These are phyloP conservation scores for Puccinia novopanici DNA, from an alignment of 1,284 basidiomycete species.

Conservation along the genomic window DNA sequence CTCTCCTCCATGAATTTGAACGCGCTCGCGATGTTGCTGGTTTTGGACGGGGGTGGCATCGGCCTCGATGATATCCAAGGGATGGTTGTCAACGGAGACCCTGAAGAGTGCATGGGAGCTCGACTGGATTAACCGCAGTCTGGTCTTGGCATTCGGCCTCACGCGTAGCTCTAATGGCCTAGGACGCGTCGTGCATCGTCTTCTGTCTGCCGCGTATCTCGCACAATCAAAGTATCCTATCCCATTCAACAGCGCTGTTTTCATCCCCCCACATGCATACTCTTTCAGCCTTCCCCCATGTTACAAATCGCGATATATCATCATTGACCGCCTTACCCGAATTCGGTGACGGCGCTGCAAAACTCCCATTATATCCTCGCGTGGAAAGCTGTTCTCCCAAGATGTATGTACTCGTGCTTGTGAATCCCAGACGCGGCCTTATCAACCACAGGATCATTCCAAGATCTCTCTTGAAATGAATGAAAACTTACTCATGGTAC, in stretches of 20 bases:
- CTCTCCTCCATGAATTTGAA: constrained; percentile 56
- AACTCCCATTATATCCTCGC: constrained; percentile 54
- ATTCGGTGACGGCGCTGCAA: constrained; percentile 59
- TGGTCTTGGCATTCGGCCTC: constrained; percentile 51
- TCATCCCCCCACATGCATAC: background rate
- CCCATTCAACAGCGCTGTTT: constrained; percentile 37
- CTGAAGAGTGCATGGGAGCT: constrained; percentile 58
- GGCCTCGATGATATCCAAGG: constrained; percentile 51
- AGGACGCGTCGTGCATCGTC: background rate
- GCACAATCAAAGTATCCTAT: constrained; percentile 33
- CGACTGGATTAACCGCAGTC: constrained; percentile 65
- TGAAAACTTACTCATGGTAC: constrained; percentile 32
- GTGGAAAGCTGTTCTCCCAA: constrained; percentile 48
- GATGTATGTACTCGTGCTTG: constrained; percentile 20
- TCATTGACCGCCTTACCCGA: constrained; percentile 59
- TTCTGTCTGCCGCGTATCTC: constrained; percentile 11
- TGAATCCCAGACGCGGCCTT: background rate
- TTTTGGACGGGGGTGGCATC: constrained; percentile 31
- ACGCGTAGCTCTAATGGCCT: constrained; percentile 24
- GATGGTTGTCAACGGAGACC: constrained; percentile 55
- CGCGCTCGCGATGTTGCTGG: constrained; percentile 51
- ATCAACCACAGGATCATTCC: background rate
- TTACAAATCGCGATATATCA: too few species aligned
- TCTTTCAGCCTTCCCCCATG: background rate
- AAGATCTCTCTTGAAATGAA: background rate